Evolutionary conservation across 352 stramenopile species (phyloP), one percentile per base, ranked within the genome.

Genomic region (Lagenidium sp.): DNA sequence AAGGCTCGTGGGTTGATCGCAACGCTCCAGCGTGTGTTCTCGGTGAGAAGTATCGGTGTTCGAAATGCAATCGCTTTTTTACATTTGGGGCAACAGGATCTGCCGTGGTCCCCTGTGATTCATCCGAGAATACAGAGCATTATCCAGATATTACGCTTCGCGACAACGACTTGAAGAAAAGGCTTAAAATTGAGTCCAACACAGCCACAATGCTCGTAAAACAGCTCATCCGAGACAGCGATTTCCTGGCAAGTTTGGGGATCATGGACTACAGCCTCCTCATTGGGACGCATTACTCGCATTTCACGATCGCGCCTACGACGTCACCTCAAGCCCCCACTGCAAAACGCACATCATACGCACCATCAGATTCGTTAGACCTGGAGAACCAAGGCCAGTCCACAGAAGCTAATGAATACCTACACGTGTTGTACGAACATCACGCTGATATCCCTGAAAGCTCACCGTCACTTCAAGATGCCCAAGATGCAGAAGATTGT

Each of bases 221-320:
- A 62, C 78, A 91, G 42, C 71, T 94, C 21, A 83, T 69, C 6
- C 63, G 81, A 4, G 81, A 94, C 42, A 90, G 71, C 52, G 76
- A 94, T 45, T 94, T 87, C 37, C 64, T 94, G 21, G 74, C 71
- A 13, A 85, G 74, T 24, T 60, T 78, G 21, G 82, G 82, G 8
- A 94, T 95, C 60, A 96, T 96, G 85, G 85, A 96, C 60, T 96
- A 96, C 49, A 90, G 71, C 47, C 65, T 96, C 22, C 58, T 96
- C 0, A 75, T 96, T 16, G 84, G 84, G 4, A 74, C 85, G 6
- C 85, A 95, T 50, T 86, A 93, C 52, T 82, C 65, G 23, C 63
- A 88, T 35, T 94, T 89, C 44, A 85, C 63, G 1, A 90, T 92
- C 46, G 68, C 71, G 52, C 57, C 16, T 53, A 62, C 28, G 40